Conservation (phyloP, 1,284 basidiomycete species). For the Cryptococcus maquisensis region DNA sequence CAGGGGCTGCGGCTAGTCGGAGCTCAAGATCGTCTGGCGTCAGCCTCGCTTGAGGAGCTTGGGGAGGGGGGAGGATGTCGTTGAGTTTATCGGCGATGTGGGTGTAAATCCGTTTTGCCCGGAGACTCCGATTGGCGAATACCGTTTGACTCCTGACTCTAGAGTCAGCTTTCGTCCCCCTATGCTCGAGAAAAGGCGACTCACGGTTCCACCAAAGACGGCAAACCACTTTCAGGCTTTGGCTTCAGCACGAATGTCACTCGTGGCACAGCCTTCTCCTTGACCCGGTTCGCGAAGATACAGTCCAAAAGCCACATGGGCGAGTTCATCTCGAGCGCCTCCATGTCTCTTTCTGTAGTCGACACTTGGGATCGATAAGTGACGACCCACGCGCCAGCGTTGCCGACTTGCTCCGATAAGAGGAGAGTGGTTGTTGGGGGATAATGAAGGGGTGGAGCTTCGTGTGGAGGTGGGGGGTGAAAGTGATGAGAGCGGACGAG, state of each 20-base stretch:
- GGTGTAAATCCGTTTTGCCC: conserved; percentile 73
- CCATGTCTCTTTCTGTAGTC: conserved; percentile 61
- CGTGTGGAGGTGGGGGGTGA: conserved; percentile 63
- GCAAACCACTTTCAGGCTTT: conserved; percentile 49
- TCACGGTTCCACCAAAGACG: conserved; percentile 37
- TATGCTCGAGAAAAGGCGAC: conserved; percentile 4
- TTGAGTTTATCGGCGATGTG: conserved; percentile 89
- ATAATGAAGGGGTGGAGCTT: conserved; percentile 66
- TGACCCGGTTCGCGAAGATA: conserved; percentile 55
- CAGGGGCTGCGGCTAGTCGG: background rate
- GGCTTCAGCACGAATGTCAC: conserved; percentile 84
- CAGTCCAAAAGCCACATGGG: conserved; percentile 81
- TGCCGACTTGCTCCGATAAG: conserved; percentile 75
- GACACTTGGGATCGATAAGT: conserved; percentile 71
- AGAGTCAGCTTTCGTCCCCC: background rate
- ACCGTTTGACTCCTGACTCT: conserved; percentile 72
- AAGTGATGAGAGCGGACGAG: conserved; percentile 64
- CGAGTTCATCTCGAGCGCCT: conserved; percentile 62
- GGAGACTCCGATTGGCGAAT: conserved; percentile 77
- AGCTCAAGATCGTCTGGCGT: background rate
- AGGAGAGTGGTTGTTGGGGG: conserved; percentile 65
- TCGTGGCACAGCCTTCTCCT: conserved; percentile 64
- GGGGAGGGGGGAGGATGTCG: conserved; percentile 29
- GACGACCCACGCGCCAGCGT: conserved; percentile 67
- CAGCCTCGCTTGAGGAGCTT: background rate